These are phyloP conservation scores for Ustilago bromivora DNA, from an alignment of 1,284 basidiomycete genomes.

Conservation along the genomic window DNA sequence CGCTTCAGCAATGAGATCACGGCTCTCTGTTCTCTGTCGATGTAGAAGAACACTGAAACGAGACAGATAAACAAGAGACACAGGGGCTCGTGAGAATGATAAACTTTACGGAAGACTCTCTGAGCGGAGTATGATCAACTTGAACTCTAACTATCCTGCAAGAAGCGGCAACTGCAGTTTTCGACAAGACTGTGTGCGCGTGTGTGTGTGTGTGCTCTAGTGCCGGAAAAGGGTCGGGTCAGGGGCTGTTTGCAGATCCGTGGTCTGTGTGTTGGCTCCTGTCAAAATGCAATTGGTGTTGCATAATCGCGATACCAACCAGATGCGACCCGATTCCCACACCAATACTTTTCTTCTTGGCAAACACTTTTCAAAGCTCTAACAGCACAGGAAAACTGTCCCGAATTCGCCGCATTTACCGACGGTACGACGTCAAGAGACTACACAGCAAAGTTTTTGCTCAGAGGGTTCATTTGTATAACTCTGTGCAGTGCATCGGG, in stretches of 20 bases:
- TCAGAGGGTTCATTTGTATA: background rate
- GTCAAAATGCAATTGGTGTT: conserved; percentile 20
- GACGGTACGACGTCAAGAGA: conserved; percentile 9
- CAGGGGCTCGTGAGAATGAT: conserved; percentile 28
- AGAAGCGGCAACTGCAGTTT: conserved; percentile 11
- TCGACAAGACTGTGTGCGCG: background rate
- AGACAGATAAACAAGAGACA: conserved; percentile 4
- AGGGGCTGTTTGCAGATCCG: conserved; percentile 16
- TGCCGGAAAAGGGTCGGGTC: conserved; percentile 1
- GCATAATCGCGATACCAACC: conserved; percentile 26
- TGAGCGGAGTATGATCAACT: conserved; percentile 16
- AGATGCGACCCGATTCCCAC: background rate
- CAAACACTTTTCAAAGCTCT: background rate
- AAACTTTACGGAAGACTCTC: background rate
- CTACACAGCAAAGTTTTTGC: background rate
- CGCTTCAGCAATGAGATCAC: conserved; percentile 4
- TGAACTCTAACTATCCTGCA: conserved; percentile 24
- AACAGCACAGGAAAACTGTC: background rate
- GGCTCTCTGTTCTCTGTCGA: background rate
- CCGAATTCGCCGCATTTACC: conserved; percentile 17
- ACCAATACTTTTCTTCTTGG: background rate
- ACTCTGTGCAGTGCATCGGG: conserved; percentile 15
- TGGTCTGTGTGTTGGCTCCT: conserved; percentile 16
- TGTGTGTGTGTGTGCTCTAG: background rate
- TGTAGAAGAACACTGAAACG: background rate